Evolutionary conservation across 2,329 filamentous ascomycete species (phyloP), one percentile per base, ranked within the genome.

Genomic region (Sporothrix dimorphospora): DNA sequence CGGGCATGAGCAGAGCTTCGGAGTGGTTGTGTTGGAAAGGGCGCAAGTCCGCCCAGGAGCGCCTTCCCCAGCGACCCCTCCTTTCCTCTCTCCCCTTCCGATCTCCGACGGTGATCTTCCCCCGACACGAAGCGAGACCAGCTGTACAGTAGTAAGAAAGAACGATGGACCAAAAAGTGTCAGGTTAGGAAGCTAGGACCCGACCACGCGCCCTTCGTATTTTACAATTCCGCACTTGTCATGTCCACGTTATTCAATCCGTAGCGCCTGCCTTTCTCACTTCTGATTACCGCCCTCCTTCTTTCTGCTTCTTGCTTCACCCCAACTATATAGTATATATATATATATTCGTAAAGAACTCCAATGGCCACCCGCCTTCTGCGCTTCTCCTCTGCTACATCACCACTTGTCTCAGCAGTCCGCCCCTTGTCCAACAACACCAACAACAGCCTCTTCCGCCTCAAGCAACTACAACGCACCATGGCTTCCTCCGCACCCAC

Each of bases 401-500:
- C 57, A 27, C 49, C 61, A 45, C 30, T 47, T 30, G 57, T 27
- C 42, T 19, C 24, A n/a, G 9, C 57, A 38, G n/a, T 27, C 51
- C 34, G 24, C 34, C 53, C 34, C 24, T 47, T 51, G 21, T 6
- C 40, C 16, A 38, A 34, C 45, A 19, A 24, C 45, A 53, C 16
- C n/a, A 49, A 49, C 45, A 53, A 30, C 8, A 47, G 49, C 49
- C 38, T 51, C 30, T 53, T 34, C n/a, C 47, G 51, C 55, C 24
- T 47, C 34, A 40, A 21, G 30, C 45, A 69, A 30, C 63, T 68
- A 9, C 27, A 38, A 57, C 76, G 77, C 76, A 78, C 73, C 69
- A 80, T 80, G 79, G 76, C 78, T n/a, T 75, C 77, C 27, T 69
- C 77, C 16, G 11, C 74, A 1, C 74, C 79, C 63, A 77, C 79